Conservation (phyloP, 176 grass and related monocot genomes). For the Sorghum bicolor region Sorghum_bicolor_NCBIv3 NC_012876.2:10167501-10168000, state of each 20-base stretch:
- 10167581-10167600: not conserved
- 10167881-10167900: not conserved
- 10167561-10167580: not conserved
- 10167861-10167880: not conserved
- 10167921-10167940: not conserved
- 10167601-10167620: not conserved
- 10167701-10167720: not conserved
- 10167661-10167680: not conserved
- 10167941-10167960: not conserved
- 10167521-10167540: constrained; percentile 16
- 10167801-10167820: not conserved
- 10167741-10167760: not conserved
- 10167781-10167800: not conserved
- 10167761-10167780: not conserved
- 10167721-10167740: not conserved
- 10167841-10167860: not conserved
- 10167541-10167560: not conserved
- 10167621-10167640: not conserved
- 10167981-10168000: not conserved
- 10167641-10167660: not conserved
- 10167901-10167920: not conserved
- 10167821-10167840: not conserved
- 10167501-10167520: not conserved
- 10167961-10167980: not conserved
- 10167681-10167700: not conserved